Evolutionary conservation across 179 eudicot species (phyloP).

Genomic region (Beta corolliflora): DNA sequence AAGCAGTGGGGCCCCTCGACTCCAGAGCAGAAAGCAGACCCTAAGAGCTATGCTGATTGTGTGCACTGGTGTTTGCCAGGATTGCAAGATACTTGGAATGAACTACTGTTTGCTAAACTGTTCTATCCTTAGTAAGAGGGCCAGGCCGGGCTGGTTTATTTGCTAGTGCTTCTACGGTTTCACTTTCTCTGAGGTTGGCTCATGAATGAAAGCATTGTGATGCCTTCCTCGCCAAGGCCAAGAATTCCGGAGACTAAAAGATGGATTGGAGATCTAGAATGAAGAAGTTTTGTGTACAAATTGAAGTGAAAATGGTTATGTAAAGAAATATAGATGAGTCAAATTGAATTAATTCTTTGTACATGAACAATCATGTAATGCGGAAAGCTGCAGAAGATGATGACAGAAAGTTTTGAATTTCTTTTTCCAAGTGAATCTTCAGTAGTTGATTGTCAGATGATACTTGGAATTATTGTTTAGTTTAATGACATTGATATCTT

Average conservation of each 20-base stretch:
- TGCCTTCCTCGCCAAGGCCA: neutral
- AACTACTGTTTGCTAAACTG: conserved; percentile 70
- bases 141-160: neutral
- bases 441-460: neutral
- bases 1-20: conserved; percentile 73
- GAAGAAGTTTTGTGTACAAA: conserved; percentile 22
- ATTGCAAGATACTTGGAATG: conserved; percentile 87
- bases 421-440: neutral
- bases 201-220: conserved; percentile 20
- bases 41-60: conserved; percentile 80
- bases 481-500: too few species aligned
- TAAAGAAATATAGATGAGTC: conserved; percentile 3
- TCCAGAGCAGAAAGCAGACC: conserved; percentile 66
- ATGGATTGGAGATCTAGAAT: conserved; percentile 3
- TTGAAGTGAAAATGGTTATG: conserved; percentile 2
- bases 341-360: conserved; percentile 28
- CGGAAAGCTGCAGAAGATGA: neutral
- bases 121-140: conserved; percentile 54
- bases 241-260: neutral
- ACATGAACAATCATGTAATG: conserved; percentile 18
- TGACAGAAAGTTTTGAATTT: too few species aligned
- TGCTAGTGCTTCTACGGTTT: neutral
- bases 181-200: conserved; percentile 1
- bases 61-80: conserved; percentile 95
- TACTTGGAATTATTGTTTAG: too few species aligned